phyloP scores from a whole-genome alignment of 2,329 filamentous ascomycete genomes.

The Pyricularia sp. region DNA sequence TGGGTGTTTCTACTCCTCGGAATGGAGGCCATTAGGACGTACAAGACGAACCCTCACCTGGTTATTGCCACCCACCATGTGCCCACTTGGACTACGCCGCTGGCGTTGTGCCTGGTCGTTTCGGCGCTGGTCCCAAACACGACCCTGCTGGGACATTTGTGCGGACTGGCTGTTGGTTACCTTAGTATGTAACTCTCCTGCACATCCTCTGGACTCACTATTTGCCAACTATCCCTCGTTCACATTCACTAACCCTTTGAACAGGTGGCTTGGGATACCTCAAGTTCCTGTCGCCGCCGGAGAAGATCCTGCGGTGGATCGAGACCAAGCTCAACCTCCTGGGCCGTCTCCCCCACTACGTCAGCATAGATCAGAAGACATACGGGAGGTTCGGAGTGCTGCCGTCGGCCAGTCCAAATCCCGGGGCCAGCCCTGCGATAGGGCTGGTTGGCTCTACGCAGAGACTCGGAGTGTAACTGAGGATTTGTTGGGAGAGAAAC shows the following conservation, averaged over 20 bases:
- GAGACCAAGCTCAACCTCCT: conserved; percentile 83
- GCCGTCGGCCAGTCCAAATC: conserved; percentile 41
- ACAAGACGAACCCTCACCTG: conserved; percentile 71
- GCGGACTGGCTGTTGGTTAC: conserved; percentile 77
- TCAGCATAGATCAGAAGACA: conserved; percentile 92
- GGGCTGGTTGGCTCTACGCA: conserved; percentile 57
- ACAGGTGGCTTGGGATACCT: conserved; percentile 79
- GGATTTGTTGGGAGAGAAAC: not conserved
- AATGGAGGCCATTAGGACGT: conserved; percentile 79
- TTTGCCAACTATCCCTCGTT: not conserved
- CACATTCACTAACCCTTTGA: conserved; percentile 12
- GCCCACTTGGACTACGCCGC: conserved; percentile 84
- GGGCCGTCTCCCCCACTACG: conserved; percentile 78
- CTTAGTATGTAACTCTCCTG: conserved; percentile 51
- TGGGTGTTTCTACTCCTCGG: conserved; percentile 88
- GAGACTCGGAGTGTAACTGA: conserved; percentile 44
- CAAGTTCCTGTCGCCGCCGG: conserved; percentile 80
- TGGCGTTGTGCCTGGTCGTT: conserved; percentile 67
- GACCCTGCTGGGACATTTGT: conserved; percentile 79
- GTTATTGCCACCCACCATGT: conserved; percentile 55
- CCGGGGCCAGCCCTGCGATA: conserved; percentile 36
- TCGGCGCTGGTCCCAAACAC: conserved; percentile 71
- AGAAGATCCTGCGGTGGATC: conserved; percentile 78
- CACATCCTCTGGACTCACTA: not conserved
- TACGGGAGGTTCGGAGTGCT: conserved; percentile 88